These are phyloP conservation scores for Arthrobotrys musiformis DNA, from an alignment of 2,329 filamentous ascomycete species.

Conservation along the genomic window DNA sequence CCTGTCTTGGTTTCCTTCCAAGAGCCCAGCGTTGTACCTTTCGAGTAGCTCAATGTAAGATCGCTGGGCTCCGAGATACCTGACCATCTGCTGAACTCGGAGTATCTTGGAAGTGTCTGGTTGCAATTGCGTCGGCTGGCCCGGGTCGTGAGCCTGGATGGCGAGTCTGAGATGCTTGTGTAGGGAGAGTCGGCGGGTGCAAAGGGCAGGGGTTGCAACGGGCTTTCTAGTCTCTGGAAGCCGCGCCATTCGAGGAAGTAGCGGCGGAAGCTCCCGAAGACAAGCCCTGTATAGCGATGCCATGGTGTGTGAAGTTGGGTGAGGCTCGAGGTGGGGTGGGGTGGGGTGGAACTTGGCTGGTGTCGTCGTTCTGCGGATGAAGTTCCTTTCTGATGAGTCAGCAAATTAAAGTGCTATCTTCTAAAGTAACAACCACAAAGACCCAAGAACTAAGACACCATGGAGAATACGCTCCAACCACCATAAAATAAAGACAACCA, in stretches of 20 bases:
- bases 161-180: conserved; percentile 58
- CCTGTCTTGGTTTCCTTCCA: conserved; percentile 84
- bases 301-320: background rate
- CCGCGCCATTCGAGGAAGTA: background rate
- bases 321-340: background rate
- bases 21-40: conserved; percentile 93
- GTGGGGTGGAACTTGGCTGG: background rate
- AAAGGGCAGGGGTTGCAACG: conserved; percentile 58
- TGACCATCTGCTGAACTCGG: conserved; percentile 74
- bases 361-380: too few species aligned
- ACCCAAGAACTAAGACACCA: too few species aligned
- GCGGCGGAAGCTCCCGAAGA: conserved; percentile 43
- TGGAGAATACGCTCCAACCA: too few species aligned
- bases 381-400: background rate
- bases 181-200: conserved; percentile 59
- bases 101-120: background rate
- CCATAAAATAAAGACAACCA: background rate
- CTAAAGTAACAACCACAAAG: too few species aligned
- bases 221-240: background rate
- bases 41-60: conserved; percentile 83
- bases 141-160: conserved; percentile 4
- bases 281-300: conserved; percentile 25
- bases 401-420: background rate
- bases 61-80: conserved; percentile 86
- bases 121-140: background rate